phyloP scores from a whole-genome alignment of 495 filamentous ascomycete genomes.

The Lepraria neglecta region DNA sequence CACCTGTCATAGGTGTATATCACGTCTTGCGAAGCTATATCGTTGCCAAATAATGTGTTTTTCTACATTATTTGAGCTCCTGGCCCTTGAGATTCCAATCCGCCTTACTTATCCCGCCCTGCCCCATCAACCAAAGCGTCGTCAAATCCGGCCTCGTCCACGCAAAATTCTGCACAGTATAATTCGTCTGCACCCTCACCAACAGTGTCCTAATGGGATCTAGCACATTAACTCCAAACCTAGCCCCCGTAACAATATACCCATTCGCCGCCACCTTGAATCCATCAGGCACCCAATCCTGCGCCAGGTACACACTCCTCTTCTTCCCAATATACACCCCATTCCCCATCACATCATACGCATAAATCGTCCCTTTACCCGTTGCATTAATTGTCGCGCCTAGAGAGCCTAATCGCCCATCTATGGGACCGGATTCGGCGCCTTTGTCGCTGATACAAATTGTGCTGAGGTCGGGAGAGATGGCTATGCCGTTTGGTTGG shows the following conservation, averaged over 20 bases:
- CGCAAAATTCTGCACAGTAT: conserved; percentile 33
- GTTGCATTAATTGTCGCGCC: conserved; percentile 16
- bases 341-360: conserved; percentile 30
- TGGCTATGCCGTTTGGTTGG: conserved; percentile 40
- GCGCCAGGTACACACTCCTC: conserved; percentile 27
- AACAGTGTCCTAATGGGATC: conserved; percentile 29
- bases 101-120: conserved; percentile 29
- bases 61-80: conserved; percentile 1
- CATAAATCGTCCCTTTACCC: conserved; percentile 28
- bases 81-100: conserved; percentile 32
- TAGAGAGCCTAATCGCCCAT: conserved; percentile 13
- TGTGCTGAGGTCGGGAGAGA: conserved; percentile 40
- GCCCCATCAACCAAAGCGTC: conserved; percentile 30
- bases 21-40: too few species aligned
- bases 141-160: conserved; percentile 30
- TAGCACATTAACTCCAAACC: conserved; percentile 31
- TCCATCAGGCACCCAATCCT: conserved; percentile 30
- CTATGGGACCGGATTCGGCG: conserved; percentile 25
- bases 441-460: conserved; percentile 42
- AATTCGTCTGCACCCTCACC: conserved; percentile 32
- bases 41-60: too few species aligned
- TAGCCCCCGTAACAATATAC: conserved; percentile 26
- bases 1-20: too few species aligned
- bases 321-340: conserved; percentile 30
- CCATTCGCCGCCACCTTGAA: conserved; percentile 32